These are phyloP conservation scores for Arthrobotrys sinensis DNA, from an alignment of 2,329 filamentous ascomycete genomes.

Conservation along the genomic window DNA sequence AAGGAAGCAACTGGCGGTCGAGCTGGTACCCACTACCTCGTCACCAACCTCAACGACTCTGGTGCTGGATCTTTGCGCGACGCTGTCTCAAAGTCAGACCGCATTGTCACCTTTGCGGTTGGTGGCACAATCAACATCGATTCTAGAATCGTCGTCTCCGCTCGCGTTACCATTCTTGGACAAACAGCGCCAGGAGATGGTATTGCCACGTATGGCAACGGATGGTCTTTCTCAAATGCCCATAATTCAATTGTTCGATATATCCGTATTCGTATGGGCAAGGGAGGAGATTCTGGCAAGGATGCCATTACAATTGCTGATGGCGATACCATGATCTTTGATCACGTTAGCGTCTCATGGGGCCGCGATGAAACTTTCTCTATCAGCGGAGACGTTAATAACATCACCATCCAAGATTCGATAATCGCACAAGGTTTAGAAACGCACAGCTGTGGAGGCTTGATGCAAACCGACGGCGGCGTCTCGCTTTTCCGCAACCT, in stretches of 20 bases:
- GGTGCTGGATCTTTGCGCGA: conserved; percentile 72
- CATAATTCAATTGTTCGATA: conserved; percentile 73
- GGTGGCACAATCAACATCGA: conserved; percentile 71
- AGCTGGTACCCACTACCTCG: conserved; percentile 70
- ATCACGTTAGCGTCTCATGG: conserved; percentile 73
- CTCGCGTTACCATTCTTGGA: conserved; percentile 71
- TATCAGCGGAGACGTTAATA: conserved; percentile 70
- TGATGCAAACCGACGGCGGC: conserved; percentile 72
- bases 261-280: conserved; percentile 73
- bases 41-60: conserved; percentile 71
- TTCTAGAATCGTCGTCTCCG: conserved; percentile 69
- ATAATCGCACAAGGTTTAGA: conserved; percentile 73
- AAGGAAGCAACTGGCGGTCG: conserved; percentile 70
- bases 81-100: conserved; percentile 70
- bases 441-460: conserved; percentile 72
- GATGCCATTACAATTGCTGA: conserved; percentile 73
- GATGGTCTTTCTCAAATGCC: conserved; percentile 72
- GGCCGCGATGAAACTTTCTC: conserved; percentile 74
- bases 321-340: conserved; percentile 73
- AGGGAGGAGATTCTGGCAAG: conserved; percentile 71
- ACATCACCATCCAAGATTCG: conserved; percentile 72
- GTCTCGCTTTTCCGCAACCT: conserved; percentile 72
- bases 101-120: conserved; percentile 71
- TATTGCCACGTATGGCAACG: conserved; percentile 73
- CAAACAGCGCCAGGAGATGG: conserved; percentile 72